A percentile compares a stretch with the other conserved stretches of the same genome.
Conservation (phyloP, 495 filamentous ascomycete species). For the Neurospora sp. region DNA sequence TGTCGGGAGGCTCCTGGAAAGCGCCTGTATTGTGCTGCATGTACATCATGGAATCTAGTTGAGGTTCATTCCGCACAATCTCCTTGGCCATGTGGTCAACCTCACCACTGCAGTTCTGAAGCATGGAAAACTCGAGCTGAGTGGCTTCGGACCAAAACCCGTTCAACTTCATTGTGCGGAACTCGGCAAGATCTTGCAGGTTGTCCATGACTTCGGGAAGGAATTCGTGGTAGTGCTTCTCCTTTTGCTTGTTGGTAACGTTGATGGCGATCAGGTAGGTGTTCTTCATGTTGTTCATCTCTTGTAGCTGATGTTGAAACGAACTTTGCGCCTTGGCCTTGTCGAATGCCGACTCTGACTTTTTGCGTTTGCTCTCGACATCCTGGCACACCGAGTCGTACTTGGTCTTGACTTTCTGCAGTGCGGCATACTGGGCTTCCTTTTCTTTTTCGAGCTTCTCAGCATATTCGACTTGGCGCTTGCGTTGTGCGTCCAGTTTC, state of each 20-base stretch:
- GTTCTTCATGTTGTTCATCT: conserved; percentile 98
- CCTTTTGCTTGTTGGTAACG: conserved; percentile 92
- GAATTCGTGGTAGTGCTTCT: conserved; percentile 94
- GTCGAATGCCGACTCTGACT: conserved; percentile 82
- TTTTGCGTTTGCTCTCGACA: conserved; percentile 89
- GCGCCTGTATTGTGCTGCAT: conserved; percentile 74
- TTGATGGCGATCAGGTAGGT: conserved; percentile 92
- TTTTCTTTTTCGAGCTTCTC: conserved; percentile 81
- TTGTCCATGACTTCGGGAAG: conserved; percentile 89
- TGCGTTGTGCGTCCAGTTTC: conserved; percentile 86
- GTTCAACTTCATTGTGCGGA: conserved; percentile 72
- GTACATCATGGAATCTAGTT: conserved; percentile 95
- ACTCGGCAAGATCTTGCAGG: conserved; percentile 82
- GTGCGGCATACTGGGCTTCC: conserved; percentile 68
- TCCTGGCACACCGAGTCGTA: conserved; percentile 91
- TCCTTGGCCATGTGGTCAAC: conserved; percentile 62
- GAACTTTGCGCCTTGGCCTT: conserved; percentile 77
- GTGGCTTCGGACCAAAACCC: conserved; percentile 70
- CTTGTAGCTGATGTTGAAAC: conserved; percentile 79
- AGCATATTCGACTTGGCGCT: conserved; percentile 81
- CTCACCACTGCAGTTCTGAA: conserved; percentile 59
- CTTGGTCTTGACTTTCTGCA: conserved; percentile 83
- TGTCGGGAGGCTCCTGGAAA: conserved; percentile 72
- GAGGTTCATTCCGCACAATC: conserved; percentile 79
- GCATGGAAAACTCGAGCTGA: conserved; percentile 62